Evolutionary conservation across 768 basidiomycete species (phyloP).

Genomic region (Gautieria morchelliformis): DNA sequence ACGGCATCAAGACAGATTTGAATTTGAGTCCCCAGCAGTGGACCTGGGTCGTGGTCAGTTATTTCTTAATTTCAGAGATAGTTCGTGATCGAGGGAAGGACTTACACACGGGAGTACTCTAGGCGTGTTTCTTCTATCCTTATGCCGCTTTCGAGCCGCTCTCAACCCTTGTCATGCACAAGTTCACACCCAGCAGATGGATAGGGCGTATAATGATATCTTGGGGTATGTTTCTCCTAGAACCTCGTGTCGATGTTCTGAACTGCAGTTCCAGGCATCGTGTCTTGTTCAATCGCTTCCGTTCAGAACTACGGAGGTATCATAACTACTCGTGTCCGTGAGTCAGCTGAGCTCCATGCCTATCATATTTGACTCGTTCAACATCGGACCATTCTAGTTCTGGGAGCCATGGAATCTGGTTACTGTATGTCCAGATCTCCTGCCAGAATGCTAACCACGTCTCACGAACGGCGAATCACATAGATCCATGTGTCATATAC

Average conservation of each 20-base stretch:
- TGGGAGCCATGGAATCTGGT: neutral
- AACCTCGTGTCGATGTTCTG: neutral
- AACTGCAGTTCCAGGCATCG: constrained; percentile 2
- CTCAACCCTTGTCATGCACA: constrained; percentile 3
- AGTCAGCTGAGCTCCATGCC: neutral
- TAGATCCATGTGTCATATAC: constrained; percentile 16
- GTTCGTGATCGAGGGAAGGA: no score
- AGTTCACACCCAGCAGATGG: neutral
- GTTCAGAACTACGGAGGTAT: constrained; percentile 13
- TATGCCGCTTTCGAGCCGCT: constrained; percentile 6
- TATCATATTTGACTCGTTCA: neutral
- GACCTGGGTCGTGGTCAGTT: constrained; percentile 13
- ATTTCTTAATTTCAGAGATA: no score
- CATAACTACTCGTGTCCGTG: constrained; percentile 14
- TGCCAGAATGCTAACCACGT: neutral
- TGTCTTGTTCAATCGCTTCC: constrained; percentile 14
- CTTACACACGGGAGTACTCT: neutral
- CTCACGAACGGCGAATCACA: neutral
- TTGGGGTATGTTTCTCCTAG: constrained; percentile 9
- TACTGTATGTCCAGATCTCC: neutral
- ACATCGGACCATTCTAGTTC: neutral
- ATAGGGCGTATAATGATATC: constrained; percentile 13
- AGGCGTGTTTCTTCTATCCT: constrained; percentile 17
- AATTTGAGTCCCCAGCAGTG: constrained; percentile 15
- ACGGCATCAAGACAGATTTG: constrained; percentile 14